Evolutionary conservation across 768 basidiomycete genomes (phyloP).

Genomic region (Leccinum longicurvipes): DNA sequence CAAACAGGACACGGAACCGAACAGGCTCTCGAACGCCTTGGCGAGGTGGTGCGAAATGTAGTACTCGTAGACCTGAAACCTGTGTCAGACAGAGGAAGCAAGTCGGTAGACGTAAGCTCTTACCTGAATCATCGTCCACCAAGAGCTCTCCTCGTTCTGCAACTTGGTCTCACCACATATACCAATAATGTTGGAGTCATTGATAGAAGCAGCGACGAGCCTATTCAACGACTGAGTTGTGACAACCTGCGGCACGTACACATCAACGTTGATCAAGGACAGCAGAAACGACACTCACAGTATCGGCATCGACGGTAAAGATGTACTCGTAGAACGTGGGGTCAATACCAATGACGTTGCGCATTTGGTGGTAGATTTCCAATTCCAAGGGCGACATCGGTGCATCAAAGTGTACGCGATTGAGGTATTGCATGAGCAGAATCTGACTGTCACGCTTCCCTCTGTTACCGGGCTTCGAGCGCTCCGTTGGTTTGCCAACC

Average conservation of each 20-base stretch:
- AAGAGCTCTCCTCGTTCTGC: constrained; percentile 63
- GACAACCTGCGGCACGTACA: constrained; percentile 42
- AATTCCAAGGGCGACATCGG: constrained; percentile 66
- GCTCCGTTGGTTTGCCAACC: constrained; percentile 65
- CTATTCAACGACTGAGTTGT: constrained; percentile 66
- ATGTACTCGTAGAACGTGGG: constrained; percentile 76
- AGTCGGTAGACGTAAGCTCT: not conserved
- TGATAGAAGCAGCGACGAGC: constrained; percentile 56
- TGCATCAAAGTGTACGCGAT: constrained; percentile 64
- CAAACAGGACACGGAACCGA: constrained; percentile 70
- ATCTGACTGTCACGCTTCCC: constrained; percentile 72
- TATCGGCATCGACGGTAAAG: constrained; percentile 71
- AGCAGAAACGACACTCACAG: constrained; percentile 34
- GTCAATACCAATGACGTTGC: constrained; percentile 70
- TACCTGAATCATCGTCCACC: constrained; percentile 79
- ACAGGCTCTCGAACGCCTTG: constrained; percentile 66
- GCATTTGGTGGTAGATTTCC: constrained; percentile 74
- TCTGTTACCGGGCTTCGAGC: constrained; percentile 62
- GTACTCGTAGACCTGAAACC: constrained; percentile 58
- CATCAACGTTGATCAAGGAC: constrained; percentile 10
- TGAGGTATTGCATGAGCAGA: constrained; percentile 62
- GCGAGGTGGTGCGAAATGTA: constrained; percentile 66
- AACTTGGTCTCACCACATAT: constrained; percentile 70
- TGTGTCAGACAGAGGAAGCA: constrained; percentile 2
- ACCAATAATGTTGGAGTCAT: constrained; percentile 62